A percentile compares a stretch with the other conserved stretches of the same genome.
phyloP scores from a whole-genome alignment of 2,329 filamentous ascomycete genomes.

The Paraphaeosphaeria sporulosa region DNA sequence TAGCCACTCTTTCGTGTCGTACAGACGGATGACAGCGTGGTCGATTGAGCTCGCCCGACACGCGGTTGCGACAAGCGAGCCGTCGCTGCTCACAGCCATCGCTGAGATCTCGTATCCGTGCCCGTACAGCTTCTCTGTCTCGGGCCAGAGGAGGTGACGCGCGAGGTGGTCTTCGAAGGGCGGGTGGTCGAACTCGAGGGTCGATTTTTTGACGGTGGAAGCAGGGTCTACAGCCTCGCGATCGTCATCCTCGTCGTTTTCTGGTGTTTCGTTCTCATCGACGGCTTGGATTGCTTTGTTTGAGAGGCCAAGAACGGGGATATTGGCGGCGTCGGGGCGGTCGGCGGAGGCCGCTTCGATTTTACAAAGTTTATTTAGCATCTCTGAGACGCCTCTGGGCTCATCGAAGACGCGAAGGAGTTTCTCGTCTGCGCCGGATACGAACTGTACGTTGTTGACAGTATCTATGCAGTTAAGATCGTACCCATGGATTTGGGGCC shows the following conservation, averaged over 20 bases:
- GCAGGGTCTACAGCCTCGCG: constrained; percentile 64
- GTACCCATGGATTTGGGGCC: constrained; percentile 97
- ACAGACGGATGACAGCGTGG: constrained; percentile 92
- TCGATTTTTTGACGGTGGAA: constrained; percentile 65
- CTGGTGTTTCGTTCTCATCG: constrained; percentile 38
- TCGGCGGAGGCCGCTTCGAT: constrained; percentile 51
- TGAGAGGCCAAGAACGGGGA: constrained; percentile 92
- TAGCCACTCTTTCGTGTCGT: constrained; percentile 86
- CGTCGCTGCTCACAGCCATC: constrained; percentile 78
- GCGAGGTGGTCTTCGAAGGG: constrained; percentile 90
- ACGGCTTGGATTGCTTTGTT: constrained; percentile 83
- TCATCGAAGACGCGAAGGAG: constrained; percentile 94
- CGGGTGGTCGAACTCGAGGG: constrained; percentile 73
- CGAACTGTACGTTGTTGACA: constrained; percentile 76
- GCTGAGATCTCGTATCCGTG: constrained; percentile 97
- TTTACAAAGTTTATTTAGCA: constrained; percentile 73
- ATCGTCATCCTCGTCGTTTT: constrained; percentile 56
- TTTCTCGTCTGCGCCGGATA: constrained; percentile 97
- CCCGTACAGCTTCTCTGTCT: constrained; percentile 95
- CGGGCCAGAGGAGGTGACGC: constrained; percentile 92
- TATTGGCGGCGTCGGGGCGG: constrained; percentile 87
- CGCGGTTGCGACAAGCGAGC: constrained; percentile 81
- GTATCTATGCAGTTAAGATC: constrained; percentile 93
- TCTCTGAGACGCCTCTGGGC: constrained; percentile 79
- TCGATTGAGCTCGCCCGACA: constrained; percentile 92